Conservation (phyloP, 2,329 filamentous ascomycete genomes). For the Aspergillus persii region DNA sequence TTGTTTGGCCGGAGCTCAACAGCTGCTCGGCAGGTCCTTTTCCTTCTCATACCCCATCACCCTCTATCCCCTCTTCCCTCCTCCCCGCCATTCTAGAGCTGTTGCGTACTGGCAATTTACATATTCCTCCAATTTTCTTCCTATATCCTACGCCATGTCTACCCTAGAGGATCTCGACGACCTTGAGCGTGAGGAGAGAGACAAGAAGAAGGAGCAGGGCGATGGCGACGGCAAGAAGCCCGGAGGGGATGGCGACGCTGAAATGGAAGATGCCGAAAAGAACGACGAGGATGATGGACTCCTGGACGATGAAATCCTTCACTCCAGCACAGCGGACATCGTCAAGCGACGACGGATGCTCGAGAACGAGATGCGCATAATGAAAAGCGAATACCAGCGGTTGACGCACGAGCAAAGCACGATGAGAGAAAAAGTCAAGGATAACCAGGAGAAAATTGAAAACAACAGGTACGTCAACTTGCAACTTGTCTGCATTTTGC, state of each 20-base stretch:
- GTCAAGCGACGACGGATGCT: slow-evolving; percentile 84
- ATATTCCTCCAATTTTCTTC: neutral
- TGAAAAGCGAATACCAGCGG: slow-evolving; percentile 95
- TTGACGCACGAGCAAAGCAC: slow-evolving; percentile 91
- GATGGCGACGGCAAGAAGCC: slow-evolving; percentile 57
- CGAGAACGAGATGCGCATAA: slow-evolving; percentile 97
- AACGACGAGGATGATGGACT: slow-evolving; percentile 72
- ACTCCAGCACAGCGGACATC: slow-evolving; percentile 91
- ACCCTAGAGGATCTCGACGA: slow-evolving; percentile 91
- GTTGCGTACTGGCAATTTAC: neutral
- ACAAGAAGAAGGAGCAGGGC: slow-evolving; percentile 64
- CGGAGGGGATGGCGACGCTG: slow-evolving; percentile 68
- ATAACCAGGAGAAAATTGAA: slow-evolving; percentile 97
- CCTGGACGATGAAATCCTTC: slow-evolving; percentile 89
- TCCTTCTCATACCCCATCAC: slow-evolving; percentile 10
- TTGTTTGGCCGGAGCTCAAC: slow-evolving; percentile 35
- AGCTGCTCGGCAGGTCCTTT: slow-evolving; percentile 16
- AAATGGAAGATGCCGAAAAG: slow-evolving; percentile 81
- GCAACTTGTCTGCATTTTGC: neutral
- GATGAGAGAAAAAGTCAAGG: slow-evolving; percentile 99
- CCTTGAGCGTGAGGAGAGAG: slow-evolving; percentile 75
- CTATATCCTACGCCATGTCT: slow-evolving; percentile 60
- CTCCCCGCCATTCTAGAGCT: slow-evolving; percentile 8
- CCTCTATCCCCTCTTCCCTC: slow-evolving; percentile 9
- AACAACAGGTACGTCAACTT: slow-evolving; percentile 75